A percentile compares a stretch with the other conserved stretches of the same genome.
These are phyloP conservation scores for Fistulifera pelliculosa DNA, from an alignment of 108 stramenopile genomes.

Conservation along the genomic window DNA sequence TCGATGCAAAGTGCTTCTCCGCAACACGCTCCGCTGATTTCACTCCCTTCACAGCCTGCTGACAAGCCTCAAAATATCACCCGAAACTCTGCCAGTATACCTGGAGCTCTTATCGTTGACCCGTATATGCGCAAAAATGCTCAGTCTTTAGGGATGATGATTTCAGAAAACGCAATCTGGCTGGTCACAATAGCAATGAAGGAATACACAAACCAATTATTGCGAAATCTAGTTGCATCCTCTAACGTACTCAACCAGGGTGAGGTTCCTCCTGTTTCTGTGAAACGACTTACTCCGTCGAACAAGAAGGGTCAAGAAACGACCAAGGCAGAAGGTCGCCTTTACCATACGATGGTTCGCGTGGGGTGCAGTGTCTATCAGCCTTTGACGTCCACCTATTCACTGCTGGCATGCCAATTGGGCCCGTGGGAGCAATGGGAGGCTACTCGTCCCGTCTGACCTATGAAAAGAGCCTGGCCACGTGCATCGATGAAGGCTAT, in stretches of 20 bases:
- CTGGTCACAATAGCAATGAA: constrained; percentile 51
- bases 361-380: not conserved
- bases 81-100: constrained; percentile 24
- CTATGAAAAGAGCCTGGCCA: not conserved
- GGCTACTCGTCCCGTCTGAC: too few relatives aligned
- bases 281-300: not conserved
- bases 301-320: not conserved
- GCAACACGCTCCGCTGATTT: not conserved
- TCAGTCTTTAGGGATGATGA: constrained; percentile 29
- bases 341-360: too few relatives aligned
- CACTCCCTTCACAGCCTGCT: constrained; percentile 3
- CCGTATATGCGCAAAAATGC: constrained; percentile 38
- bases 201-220: constrained; percentile 28
- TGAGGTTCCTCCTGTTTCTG: constrained; percentile 1
- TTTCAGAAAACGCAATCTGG: constrained; percentile 67
- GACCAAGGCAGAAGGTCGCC: not conserved
- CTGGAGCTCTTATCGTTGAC: constrained; percentile 56
- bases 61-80: not conserved
- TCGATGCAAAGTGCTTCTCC: not conserved
- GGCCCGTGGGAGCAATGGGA: too few relatives aligned
- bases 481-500: not conserved
- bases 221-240: not conserved
- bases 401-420: too few relatives aligned
- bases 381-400: not conserved
- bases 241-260: not conserved